Evolutionary conservation across 2,329 filamentous ascomycete species (phyloP).

Genomic region (Claviceps africana): DNA sequence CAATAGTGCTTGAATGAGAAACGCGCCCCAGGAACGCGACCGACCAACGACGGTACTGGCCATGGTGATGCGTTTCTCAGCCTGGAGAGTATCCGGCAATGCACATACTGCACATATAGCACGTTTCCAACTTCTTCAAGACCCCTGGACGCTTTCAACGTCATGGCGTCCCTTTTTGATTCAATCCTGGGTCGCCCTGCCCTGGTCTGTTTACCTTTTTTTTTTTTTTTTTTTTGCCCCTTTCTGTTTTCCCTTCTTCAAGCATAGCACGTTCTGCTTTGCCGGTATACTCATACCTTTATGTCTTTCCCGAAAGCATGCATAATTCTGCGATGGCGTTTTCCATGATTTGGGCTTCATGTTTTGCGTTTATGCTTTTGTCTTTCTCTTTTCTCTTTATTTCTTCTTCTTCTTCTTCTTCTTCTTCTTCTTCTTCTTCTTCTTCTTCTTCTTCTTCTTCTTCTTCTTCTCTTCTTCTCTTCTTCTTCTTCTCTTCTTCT

Average conservation of each 20-base stretch:
- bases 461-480: no score
- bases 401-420: not conserved
- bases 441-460: not conserved
- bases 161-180: no score
- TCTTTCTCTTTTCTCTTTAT: not conserved
- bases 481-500: no score
- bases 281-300: not conserved
- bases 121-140: not conserved
- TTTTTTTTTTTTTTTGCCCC: no score
- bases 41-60: not conserved
- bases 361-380: not conserved
- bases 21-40: not conserved
- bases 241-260: not conserved
- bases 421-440: not conserved
- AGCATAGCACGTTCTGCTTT: not conserved
- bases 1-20: no score
- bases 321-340: not conserved
- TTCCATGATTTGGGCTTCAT: not conserved
- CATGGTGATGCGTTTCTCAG: not conserved
- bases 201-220: not conserved
- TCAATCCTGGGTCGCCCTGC: not conserved
- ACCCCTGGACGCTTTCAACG: not conserved
- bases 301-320: not conserved
- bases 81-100: not conserved
- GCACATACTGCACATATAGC: not conserved